These are phyloP conservation scores for Anthracocystis walkeri DNA, from an alignment of 1,284 basidiomycete species.

Conservation along the genomic window DNA sequence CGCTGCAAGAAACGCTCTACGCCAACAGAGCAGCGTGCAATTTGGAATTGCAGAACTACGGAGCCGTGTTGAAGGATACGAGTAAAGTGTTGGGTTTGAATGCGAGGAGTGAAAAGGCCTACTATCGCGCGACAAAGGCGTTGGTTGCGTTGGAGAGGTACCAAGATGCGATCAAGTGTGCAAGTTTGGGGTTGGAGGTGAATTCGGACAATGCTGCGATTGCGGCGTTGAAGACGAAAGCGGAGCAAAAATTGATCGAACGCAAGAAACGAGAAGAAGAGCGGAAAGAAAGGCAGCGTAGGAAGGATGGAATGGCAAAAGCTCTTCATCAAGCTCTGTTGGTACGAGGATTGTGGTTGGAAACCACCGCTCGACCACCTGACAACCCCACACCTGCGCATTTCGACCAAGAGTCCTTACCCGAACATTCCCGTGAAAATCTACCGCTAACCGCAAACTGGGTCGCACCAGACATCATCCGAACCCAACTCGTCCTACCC, in stretches of 20 bases:
- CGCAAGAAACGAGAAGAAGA: slow-evolving; percentile 70
- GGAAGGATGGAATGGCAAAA: slow-evolving; percentile 72
- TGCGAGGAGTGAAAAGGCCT: slow-evolving; percentile 58
- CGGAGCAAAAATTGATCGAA: slow-evolving; percentile 72
- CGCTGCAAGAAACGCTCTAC: slow-evolving; percentile 75
- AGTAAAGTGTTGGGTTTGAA: slow-evolving; percentile 36
- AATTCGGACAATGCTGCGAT: slow-evolving; percentile 50
- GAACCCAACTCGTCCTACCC: slow-evolving; percentile 82
- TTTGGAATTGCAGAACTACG: slow-evolving; percentile 79
- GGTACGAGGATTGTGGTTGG: slow-evolving; percentile 72
- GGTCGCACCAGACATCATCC: slow-evolving; percentile 60
- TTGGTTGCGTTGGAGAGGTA: slow-evolving; percentile 53
- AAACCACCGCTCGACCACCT: slow-evolving; percentile 70
- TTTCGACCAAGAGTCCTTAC: slow-evolving; percentile 71
- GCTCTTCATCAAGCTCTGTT: slow-evolving; percentile 75
- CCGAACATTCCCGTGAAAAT: slow-evolving; percentile 42
- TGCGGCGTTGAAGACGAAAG: slow-evolving; percentile 41
- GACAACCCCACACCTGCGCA: slow-evolving; percentile 74
- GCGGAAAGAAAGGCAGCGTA: slow-evolving; percentile 73
- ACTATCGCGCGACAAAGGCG: slow-evolving; percentile 61
- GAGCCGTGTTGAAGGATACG: slow-evolving; percentile 18
- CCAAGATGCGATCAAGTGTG: slow-evolving; percentile 57
- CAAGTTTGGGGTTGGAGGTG: slow-evolving; percentile 41
- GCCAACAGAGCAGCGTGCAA: slow-evolving; percentile 91
- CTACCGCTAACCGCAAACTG: slow-evolving; percentile 59